Base-by-base conservation (phyloP, 164 flowering plant species). In the Magnolia kwangsiensis region DNA sequence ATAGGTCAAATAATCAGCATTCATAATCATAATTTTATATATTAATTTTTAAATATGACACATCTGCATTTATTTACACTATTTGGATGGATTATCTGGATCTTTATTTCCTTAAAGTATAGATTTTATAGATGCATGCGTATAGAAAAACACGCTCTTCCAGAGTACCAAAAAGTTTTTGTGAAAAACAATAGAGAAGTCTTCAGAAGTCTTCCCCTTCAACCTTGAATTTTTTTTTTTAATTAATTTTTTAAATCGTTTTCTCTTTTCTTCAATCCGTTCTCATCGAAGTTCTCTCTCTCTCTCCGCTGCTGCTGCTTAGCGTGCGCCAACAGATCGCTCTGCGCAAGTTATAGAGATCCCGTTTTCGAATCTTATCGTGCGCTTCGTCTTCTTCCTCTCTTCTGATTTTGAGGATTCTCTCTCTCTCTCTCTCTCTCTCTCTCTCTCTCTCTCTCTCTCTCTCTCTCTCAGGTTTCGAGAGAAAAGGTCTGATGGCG, bases 401-500 rank as follows among this genome's bases (percentile, higher is more conserved):
- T 37, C 45, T 37, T 37, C 45, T 37, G 45, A 37, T 37, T 37
- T 37, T 37, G 45, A 37, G 45, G 45, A 37, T 0, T 37, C 45
- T 37, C 45, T 37, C 45, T 20, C 4, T 61, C 20, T 59, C 2
- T 61, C 3, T 13, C 6, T 61, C 63, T 59, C 63, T 59, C 64
- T 24, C 27, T 24, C 27, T 24, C 16, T 16, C 61, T 5, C 6
- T 37, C 45, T 31, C 45, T 2, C 45, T 20, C 4, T n/a, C 16
- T 6, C 6, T 37, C 45, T 37, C 0, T 37, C 45, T 20, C 4
- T 19, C 1, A 13, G 63, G 19, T 58, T 58, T 13, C 14, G 63
- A 58, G 19, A 58, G 14, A 13, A 58, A 37, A 27, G 71, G 16
- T 68, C 16, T 29, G 71, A 91, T 92, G 98, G 98, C 97, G 11